Conservation (phyloP, 2,329 filamentous ascomycete species). For the Apiospora malaysiana region DNA sequence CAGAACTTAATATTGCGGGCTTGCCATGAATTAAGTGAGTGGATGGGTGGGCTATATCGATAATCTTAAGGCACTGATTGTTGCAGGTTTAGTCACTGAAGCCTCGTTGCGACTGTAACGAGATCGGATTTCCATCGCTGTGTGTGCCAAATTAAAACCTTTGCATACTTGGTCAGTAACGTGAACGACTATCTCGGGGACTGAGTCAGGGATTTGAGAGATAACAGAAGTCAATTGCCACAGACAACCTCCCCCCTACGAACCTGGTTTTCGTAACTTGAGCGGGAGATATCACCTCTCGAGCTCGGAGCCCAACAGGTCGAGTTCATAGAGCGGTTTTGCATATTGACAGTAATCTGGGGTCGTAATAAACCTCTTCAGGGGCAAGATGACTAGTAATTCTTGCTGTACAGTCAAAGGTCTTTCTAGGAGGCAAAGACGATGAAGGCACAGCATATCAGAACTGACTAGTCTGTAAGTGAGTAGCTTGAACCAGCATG, state of each 20-base stretch:
- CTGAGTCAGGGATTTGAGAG: too few species aligned
- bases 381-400: background rate
- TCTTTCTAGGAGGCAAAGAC: background rate
- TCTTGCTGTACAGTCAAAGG: background rate
- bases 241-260: too few species aligned
- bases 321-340: background rate
- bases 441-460: background rate
- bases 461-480: too few species aligned
- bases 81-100: background rate
- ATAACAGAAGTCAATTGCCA: too few species aligned
- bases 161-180: background rate
- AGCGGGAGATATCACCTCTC: too few species aligned
- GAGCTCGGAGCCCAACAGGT: too few species aligned
- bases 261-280: too few species aligned
- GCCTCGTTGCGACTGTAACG: background rate
- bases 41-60: too few species aligned
- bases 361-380: background rate
- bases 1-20: background rate
- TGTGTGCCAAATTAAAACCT: background rate
- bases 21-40: background rate
- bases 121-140: background rate
- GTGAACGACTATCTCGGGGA: background rate
- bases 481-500: too few species aligned
- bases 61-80: too few species aligned
- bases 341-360: background rate